Evolutionary conservation across 257 asterid genomes (phyloP).

Genomic region (Solanum piurae): DNA sequence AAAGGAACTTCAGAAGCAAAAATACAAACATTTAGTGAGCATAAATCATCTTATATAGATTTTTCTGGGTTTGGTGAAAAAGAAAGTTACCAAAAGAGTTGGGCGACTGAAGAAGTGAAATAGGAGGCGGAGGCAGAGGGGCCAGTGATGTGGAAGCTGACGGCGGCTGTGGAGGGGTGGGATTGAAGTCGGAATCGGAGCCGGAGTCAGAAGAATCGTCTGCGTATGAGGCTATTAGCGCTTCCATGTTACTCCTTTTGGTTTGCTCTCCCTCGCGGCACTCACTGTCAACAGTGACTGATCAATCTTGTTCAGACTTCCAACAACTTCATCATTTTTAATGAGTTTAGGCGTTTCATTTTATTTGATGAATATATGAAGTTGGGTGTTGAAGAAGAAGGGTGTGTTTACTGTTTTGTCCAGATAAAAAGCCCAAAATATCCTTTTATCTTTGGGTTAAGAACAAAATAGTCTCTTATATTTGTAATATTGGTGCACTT

Average conservation of each 20-base stretch:
- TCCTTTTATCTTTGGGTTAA: no score
- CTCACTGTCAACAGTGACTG: no score
- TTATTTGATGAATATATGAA: no score
- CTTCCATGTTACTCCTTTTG: conserved; percentile 42
- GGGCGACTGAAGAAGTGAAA: conserved; percentile 57
- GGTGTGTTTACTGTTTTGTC: no score
- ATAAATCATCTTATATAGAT: background rate
- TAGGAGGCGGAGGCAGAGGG: conserved; percentile 79
- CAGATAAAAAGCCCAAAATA: no score
- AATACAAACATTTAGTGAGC: conserved; percentile 24
- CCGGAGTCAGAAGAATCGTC: conserved; percentile 57
- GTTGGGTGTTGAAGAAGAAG: no score
- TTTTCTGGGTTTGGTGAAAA: background rate
- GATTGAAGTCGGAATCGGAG: conserved; percentile 43
- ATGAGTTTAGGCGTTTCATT: background rate
- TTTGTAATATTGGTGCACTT: no score
- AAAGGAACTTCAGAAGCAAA: conserved; percentile 33
- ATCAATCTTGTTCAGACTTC: background rate
- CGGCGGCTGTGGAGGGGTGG: conserved; percentile 16
- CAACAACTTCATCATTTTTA: background rate
- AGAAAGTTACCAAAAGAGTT: conserved; percentile 33
- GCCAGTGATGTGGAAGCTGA: conserved; percentile 5
- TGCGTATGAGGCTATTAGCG: conserved; percentile 71
- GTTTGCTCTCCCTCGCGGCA: no score
- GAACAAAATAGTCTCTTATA: no score